These are phyloP conservation scores for Picochlorum sp. DNA, from an alignment of 139 green algal genomes.

Conservation along the genomic window DNA sequence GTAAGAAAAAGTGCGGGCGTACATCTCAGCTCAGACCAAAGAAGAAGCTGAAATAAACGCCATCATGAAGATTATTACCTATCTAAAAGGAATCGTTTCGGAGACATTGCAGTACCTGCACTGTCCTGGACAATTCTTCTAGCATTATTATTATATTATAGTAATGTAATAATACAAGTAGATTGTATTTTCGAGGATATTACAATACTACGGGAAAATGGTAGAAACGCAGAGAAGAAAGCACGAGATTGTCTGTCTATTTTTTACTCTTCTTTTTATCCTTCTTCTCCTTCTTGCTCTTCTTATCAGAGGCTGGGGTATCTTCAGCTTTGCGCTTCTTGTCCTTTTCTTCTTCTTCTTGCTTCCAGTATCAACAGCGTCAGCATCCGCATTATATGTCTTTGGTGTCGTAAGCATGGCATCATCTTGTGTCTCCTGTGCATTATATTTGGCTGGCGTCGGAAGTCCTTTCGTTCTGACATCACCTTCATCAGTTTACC, in stretches of 20 bases:
- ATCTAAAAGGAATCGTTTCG: too few species aligned
- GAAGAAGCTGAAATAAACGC: conserved; percentile 78
- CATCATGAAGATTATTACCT: too few species aligned
- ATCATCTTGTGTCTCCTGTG: conserved; percentile 32
- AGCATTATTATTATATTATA: too few species aligned
- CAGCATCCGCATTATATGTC: conserved; percentile 78
- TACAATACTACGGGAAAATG: background rate
- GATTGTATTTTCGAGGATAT: background rate
- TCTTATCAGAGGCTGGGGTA: background rate
- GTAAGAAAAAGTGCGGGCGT: conserved; percentile 91
- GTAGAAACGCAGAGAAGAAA: conserved; percentile 9
- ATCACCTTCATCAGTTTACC: conserved; percentile 52
- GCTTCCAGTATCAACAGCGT: conserved; percentile 39
- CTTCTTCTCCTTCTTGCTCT: conserved; percentile 18
- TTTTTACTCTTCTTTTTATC: conserved; percentile 10
- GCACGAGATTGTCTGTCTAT: background rate
- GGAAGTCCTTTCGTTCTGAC: conserved; percentile 26
- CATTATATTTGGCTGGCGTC: conserved; percentile 61
- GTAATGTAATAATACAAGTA: background rate
- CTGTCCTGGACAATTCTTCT: too few species aligned
- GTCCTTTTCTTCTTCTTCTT: conserved; percentile 31
- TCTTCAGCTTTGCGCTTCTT: conserved; percentile 27
- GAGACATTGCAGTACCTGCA: too few species aligned
- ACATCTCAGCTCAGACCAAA: conserved; percentile 80
- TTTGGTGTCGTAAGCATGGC: conserved; percentile 41